A percentile compares a stretch with the other conserved stretches of the same genome.
Evolutionary conservation across 345 rosid species (phyloP).

Genomic region (Leavenworthia alabamica): DNA sequence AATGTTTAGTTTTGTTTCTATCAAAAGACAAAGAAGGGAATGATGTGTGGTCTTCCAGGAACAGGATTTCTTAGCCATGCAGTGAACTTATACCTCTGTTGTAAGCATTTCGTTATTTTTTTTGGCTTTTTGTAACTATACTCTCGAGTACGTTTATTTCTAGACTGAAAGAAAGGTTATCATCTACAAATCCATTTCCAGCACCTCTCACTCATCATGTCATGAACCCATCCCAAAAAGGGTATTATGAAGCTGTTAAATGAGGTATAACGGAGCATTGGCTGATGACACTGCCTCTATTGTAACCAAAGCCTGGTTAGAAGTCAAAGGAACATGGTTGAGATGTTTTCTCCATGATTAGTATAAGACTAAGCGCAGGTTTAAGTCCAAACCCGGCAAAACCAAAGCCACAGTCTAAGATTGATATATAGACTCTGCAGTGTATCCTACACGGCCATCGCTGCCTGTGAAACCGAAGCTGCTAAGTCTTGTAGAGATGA

Average conservation of each 20-base stretch:
- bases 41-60: conserved; percentile 60
- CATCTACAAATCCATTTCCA: conserved; percentile 87
- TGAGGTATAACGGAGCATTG: conserved; percentile 68
- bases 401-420: conserved; percentile 43
- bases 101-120: conserved; percentile 33
- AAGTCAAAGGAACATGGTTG: conserved; percentile 76
- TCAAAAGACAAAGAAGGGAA: conserved; percentile 24
- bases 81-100: conserved; percentile 81
- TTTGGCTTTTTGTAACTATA: neutral
- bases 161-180: conserved; percentile 86
- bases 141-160: conserved; percentile 79
- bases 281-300: conserved; percentile 67
- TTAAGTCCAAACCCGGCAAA: conserved; percentile 41
- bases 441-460: conserved; percentile 68
- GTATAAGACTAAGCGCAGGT: conserved; percentile 55
- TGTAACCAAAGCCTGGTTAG: conserved; percentile 89
- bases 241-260: conserved; percentile 76
- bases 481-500: conserved; percentile 71
- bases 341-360: conserved; percentile 76
- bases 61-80: conserved; percentile 86
- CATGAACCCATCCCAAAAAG: conserved; percentile 40
- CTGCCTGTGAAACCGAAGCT: conserved; percentile 53
- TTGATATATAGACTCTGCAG: conserved; percentile 80
- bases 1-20: conserved; percentile 32
- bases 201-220: too few relatives aligned